These are phyloP conservation scores for Aspergillus sp. DNA, from an alignment of 2,329 filamentous ascomycete species.

Conservation along the genomic window DNA sequence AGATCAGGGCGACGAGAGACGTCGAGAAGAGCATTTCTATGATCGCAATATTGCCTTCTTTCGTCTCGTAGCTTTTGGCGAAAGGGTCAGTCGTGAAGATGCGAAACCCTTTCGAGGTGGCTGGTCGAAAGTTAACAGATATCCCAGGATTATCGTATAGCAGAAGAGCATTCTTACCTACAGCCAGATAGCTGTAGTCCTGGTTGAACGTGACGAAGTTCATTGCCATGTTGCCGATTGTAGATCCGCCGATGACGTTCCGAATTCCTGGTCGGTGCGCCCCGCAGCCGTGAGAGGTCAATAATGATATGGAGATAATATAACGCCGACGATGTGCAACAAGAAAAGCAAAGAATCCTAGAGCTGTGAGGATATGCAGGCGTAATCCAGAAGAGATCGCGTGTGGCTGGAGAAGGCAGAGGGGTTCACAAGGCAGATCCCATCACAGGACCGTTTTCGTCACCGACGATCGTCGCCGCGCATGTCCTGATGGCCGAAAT, in stretches of 20 bases:
- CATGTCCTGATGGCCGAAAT: conserved; percentile 12
- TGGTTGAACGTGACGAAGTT: conserved; percentile 99
- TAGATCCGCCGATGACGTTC: conserved; percentile 6
- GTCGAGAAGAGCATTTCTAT: conserved; percentile 99
- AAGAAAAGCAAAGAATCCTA: background rate
- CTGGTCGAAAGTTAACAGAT: conserved; percentile 45
- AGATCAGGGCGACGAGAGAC: conserved; percentile 87
- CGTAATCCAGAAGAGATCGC: background rate
- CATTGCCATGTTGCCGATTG: conserved; percentile 62
- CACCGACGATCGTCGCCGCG: conserved; percentile 14
- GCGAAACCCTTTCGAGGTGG: conserved; percentile 89
- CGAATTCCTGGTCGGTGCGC: background rate
- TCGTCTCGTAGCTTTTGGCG: conserved; percentile 88
- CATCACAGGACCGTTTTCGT: conserved; percentile 16
- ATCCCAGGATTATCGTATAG: conserved; percentile 3
- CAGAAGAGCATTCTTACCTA: conserved; percentile 59
- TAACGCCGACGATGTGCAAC: background rate
- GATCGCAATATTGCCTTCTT: conserved; percentile 91
- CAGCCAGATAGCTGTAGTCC: conserved; percentile 94
- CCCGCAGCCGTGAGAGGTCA: background rate
- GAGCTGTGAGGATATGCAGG: background rate
- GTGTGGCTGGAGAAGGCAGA: conserved; percentile 7
- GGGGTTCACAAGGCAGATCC: conserved; percentile 16
- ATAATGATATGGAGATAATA: background rate
- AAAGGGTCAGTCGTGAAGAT: conserved; percentile 98